These are phyloP conservation scores for Dissophora ornata DNA, from an alignment of 192 early-diverging fungal genomes.

Conservation along the genomic window DNA sequence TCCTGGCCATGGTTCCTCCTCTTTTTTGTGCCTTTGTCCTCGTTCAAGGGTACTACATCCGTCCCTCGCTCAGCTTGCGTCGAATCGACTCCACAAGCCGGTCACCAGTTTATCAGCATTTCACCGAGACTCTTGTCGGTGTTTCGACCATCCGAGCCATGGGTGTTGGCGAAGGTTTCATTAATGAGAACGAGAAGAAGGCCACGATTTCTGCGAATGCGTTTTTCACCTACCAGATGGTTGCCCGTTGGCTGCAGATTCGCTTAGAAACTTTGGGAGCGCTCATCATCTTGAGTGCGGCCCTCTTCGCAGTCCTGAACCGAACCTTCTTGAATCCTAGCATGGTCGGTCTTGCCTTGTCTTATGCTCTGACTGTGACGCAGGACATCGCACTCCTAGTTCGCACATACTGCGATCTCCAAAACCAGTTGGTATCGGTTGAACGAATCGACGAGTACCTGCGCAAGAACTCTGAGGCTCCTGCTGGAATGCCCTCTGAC, in stretches of 20 bases:
- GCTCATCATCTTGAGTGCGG: slow-evolving; percentile 71
- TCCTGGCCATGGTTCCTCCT: slow-evolving; percentile 60
- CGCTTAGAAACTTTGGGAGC: slow-evolving; percentile 76
- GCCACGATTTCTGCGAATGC: slow-evolving; percentile 18
- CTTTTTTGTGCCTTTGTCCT: slow-evolving; percentile 54
- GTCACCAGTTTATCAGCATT: slow-evolving; percentile 81
- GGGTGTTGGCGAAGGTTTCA: slow-evolving; percentile 50
- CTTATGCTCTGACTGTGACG: slow-evolving; percentile 83
- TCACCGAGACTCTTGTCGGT: slow-evolving; percentile 71
- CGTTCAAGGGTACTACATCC: slow-evolving; percentile 70
- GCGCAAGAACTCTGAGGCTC: slow-evolving; percentile 84
- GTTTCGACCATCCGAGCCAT: slow-evolving; percentile 77
- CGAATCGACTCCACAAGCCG: slow-evolving; percentile 81
- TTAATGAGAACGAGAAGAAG: slow-evolving; percentile 20
- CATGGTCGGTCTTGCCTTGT: slow-evolving; percentile 82
- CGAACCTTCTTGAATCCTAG: slow-evolving; percentile 69
- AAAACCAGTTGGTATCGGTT: slow-evolving; percentile 84
- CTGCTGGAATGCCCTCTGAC: slow-evolving; percentile 59
- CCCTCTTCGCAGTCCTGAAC: slow-evolving; percentile 65
- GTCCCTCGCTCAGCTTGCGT: slow-evolving; percentile 79
- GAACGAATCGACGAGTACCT: slow-evolving; percentile 86
- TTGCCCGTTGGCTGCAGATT: slow-evolving; percentile 74
- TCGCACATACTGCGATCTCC: slow-evolving; percentile 73
- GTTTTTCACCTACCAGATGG: slow-evolving; percentile 53
- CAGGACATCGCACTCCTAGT: slow-evolving; percentile 78